Conservation (phyloP, 1,139 yeast species). For the Oligophagozyma castellii region DNA sequence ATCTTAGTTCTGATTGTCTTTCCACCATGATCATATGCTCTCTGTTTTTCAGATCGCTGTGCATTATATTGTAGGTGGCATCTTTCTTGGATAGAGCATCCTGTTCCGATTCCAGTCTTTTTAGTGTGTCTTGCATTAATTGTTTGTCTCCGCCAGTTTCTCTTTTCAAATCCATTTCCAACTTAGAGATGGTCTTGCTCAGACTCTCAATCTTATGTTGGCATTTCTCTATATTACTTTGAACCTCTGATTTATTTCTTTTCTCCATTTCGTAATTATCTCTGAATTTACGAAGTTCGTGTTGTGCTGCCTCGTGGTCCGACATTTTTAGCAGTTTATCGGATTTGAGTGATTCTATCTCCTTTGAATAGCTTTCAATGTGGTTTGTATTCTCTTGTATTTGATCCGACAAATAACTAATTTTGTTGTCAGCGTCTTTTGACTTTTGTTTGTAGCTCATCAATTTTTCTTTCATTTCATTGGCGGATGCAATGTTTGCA, state of each 20-base stretch:
- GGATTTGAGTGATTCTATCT: constrained; percentile 11
- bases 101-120: constrained; percentile 8
- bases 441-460: constrained; percentile 15
- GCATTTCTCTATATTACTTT: constrained; percentile 22
- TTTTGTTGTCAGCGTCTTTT: constrained; percentile 14
- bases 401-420: constrained; percentile 7
- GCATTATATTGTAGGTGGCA: constrained; percentile 9
- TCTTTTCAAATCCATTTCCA: constrained; percentile 21
- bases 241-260: constrained; percentile 19
- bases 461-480: constrained; percentile 17
- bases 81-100: constrained; percentile 5
- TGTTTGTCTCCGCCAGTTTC: constrained; percentile 23
- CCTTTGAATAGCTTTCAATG: constrained; percentile 14
- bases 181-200: constrained; percentile 29
- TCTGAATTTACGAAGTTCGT: constrained; percentile 12
- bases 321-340: constrained; percentile 18
- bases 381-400: constrained; percentile 1
- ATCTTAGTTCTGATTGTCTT: constrained; percentile 7
- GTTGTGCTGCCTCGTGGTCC: constrained; percentile 15
- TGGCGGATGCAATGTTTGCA: constrained; percentile 17
- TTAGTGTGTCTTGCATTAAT: constrained; percentile 10
- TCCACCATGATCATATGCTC: constrained; percentile 10
- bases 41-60: constrained; percentile 10
- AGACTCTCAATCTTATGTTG: constrained; percentile 26
- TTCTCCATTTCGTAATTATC: constrained; percentile 12